Evolutionary conservation across 352 stramenopile genomes (phyloP), one percentile per base, ranked within the genome.

Genomic region (Pilasporangium apinafurcum): DNA sequence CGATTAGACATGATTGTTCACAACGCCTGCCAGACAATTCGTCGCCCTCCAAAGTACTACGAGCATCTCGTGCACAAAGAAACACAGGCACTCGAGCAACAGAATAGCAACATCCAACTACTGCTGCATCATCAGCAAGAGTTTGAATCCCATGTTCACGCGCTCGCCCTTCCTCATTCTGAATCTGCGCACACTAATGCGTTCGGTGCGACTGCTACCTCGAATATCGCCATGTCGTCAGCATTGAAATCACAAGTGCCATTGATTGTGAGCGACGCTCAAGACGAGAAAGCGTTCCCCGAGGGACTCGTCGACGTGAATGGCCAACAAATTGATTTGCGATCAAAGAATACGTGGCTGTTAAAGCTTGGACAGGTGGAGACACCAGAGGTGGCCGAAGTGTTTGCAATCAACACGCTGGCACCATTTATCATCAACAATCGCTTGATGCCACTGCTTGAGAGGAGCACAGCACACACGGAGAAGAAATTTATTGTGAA

Each of bases 401-500:
- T 93, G 25, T 93, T 96, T 53, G 81, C 83, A 5, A 95, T 98
- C 34, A 98, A 98, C 68, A 95, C 92, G 18, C 73, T 98, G 49
- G 89, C 93, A n/a, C 95, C 95, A 16, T 98, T 98, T 63, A 96
- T 98, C 37, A 81, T 98, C 47, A 98, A 97, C 68, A 94, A 96
- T 20, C 81, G 90, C 12, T 67, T 98, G 16, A 81, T 96, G 52
- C 81, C 86, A 17, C 56, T 98, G 10, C 81, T 98, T 57, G 68
- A 81, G 42, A 84, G 76, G 47, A 74, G 57, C 20, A 55, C 62
- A 14, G 44, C 40, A 0, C 37, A 57, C 1, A 50, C 37, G 0
- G 72, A 88, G 32, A 79, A 72, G 53, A 92, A 89, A 53, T 97
- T 98, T 43, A 96, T 98, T 43, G 96, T 98, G 41, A 98, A 98